Conservation (phyloP, 2,329 filamentous ascomycete species). For the Fusarium paranaense region DNA sequence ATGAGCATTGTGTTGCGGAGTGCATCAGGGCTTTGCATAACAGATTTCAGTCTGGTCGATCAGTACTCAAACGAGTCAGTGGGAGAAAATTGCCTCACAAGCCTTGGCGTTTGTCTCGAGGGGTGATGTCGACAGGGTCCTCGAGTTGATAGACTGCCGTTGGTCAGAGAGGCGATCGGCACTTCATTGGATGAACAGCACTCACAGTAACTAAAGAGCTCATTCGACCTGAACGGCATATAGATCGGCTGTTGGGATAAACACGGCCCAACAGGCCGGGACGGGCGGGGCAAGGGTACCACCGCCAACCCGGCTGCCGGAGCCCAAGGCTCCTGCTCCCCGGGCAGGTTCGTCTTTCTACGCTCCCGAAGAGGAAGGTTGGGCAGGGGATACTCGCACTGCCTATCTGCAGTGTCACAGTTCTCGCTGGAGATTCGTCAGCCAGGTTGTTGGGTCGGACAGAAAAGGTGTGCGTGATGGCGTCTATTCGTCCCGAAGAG, state of each 20-base stretch:
- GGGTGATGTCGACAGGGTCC: constrained; percentile 1
- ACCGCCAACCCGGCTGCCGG: background rate
- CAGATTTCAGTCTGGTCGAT: constrained; percentile 14
- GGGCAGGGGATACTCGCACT: constrained; percentile 24
- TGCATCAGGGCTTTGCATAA: constrained; percentile 21
- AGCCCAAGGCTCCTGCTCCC: constrained; percentile 37
- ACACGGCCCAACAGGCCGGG: constrained; percentile 10
- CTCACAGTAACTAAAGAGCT: constrained; percentile 40
- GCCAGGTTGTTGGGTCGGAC: background rate
- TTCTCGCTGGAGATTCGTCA: constrained; percentile 21
- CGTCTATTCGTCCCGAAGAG: constrained; percentile 15
- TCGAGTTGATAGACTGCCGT: constrained; percentile 6
- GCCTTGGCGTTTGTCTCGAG: constrained; percentile 8
- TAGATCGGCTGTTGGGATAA: constrained; percentile 15
- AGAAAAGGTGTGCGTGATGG: background rate
- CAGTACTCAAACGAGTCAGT: background rate
- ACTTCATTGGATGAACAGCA: background rate
- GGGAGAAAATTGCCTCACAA: background rate
- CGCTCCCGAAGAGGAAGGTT: constrained; percentile 33
- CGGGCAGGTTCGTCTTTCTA: constrained; percentile 26
- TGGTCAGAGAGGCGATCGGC: background rate
- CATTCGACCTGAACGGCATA: constrained; percentile 38
- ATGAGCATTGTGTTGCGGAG: constrained; percentile 36
- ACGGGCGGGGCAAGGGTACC: background rate
- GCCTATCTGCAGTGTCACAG: background rate